Base-by-base conservation (phyloP, 2,329 filamentous ascomycete genomes). In the Helminthosporium solani region DNA sequence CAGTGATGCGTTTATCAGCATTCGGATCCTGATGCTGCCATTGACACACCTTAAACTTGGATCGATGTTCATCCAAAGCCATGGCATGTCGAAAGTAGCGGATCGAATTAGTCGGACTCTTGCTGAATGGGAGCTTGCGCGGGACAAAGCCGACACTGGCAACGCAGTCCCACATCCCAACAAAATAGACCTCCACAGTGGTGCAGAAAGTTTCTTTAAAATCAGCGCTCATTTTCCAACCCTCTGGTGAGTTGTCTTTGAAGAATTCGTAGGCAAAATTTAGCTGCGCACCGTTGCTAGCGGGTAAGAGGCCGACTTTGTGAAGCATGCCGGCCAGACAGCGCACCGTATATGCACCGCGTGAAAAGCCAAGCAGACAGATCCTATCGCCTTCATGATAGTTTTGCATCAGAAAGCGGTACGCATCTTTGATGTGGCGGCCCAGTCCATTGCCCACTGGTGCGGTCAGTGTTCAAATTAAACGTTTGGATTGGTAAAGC, bases 321-420 rank as follows among this genome's bases (percentile, higher is more conserved):
- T 91, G 86, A 5, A 92, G 76, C 87, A 90, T 90, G 61, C 91
- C 87, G 1, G 87, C 87, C 3, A 77, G 58, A 43, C 73, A 77
- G 2, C 74, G 66, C 7, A 73, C 73, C 1, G 74, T 76, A 43
- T 77, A 77, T 7, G 73, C 70, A 6, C 71, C 73, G 23, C 73
- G 56, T 1, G 71, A 74, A 58, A 75, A 75, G 3, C 73, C 73
- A 6, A 75, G 62, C 3, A 75, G 59, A 47, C 70, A 75, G 21
- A 75, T 74, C 18, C 67, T 67, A 46, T 75, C 71, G 19, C 67
- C 70, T 31, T 71, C 68, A 0, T 52, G 52, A 40, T 75, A 75
- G 42, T 69, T 72, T 19, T 72, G 58, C 73, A 75, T 75, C 4
- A 75, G 53, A 39, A 75, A 75, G 18, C 62, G 33, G 20, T 50